These are phyloP conservation scores for Colletotrichum gloeosporioides DNA, from an alignment of 2,329 filamentous ascomycete species.

Conservation along the genomic window DNA sequence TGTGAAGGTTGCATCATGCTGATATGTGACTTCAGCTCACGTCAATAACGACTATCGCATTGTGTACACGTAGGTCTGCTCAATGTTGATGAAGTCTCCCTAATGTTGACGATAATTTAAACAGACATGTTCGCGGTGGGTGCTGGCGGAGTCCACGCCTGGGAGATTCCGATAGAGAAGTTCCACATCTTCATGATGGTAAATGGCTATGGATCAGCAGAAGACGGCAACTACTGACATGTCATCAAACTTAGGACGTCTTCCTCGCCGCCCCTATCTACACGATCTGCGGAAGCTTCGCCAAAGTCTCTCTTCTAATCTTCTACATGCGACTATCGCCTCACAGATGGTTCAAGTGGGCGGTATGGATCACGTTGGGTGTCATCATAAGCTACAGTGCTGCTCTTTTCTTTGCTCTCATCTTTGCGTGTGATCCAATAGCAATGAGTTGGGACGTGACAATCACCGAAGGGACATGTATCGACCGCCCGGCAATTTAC, in stretches of 20 bases:
- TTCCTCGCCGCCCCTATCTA: conserved; percentile 35
- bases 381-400: conserved; percentile 36
- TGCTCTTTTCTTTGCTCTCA: conserved; percentile 37
- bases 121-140: conserved; percentile 32
- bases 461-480: conserved; percentile 40
- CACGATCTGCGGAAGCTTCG: conserved; percentile 35
- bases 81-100: too few relatives aligned
- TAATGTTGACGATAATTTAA: neutral
- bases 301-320: conserved; percentile 42
- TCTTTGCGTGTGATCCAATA: conserved; percentile 43
- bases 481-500: conserved; percentile 51
- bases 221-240: neutral
- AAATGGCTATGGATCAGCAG: neutral
- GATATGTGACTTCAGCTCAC: neutral
- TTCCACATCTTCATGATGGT: conserved; percentile 31
- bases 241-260: conserved; percentile 24
- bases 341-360: conserved; percentile 35
- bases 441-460: conserved; percentile 34
- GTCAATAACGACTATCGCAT: neutral
- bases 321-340: conserved; percentile 43
- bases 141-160: conserved; percentile 32
- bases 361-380: conserved; percentile 31
- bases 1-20: neutral
- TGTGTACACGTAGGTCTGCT: neutral
- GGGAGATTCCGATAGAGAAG: conserved; percentile 33